Conservation (phyloP, 352 stramenopile genomes). For the Phytophthora cryptogea region DNA sequence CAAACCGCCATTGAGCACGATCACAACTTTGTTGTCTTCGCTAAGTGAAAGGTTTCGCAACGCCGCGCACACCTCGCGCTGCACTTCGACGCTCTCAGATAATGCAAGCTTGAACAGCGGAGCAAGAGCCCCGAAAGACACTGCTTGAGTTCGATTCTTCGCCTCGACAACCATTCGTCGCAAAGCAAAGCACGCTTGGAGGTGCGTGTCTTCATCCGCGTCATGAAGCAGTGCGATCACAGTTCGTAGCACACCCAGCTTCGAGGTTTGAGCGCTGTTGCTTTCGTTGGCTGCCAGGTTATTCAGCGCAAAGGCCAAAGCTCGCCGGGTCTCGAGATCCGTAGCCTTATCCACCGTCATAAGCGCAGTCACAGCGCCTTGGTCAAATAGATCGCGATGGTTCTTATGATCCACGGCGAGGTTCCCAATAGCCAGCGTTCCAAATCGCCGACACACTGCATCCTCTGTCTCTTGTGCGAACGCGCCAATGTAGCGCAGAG, state of each 20-base stretch:
- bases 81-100: slow-evolving; percentile 90
- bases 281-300: slow-evolving; percentile 92
- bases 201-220: slow-evolving; percentile 91
- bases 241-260: slow-evolving; percentile 84
- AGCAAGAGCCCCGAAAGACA: slow-evolving; percentile 91
- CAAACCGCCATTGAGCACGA: slow-evolving; percentile 87
- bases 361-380: slow-evolving; percentile 89
- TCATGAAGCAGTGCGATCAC: slow-evolving; percentile 89
- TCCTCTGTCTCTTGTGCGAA: slow-evolving; percentile 88
- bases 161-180: slow-evolving; percentile 91
- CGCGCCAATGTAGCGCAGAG: slow-evolving; percentile 86
- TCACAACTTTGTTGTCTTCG: slow-evolving; percentile 93
- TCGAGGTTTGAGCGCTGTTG: slow-evolving; percentile 88
- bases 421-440: slow-evolving; percentile 92
- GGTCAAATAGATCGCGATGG: slow-evolving; percentile 93
- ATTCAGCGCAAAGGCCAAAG: slow-evolving; percentile 94
- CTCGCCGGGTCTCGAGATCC: slow-evolving; percentile 92
- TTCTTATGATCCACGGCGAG: slow-evolving; percentile 87
- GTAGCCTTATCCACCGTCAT: slow-evolving; percentile 84
- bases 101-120: slow-evolving; percentile 87
- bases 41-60: slow-evolving; percentile 92
- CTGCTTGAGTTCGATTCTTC: slow-evolving; percentile 91
- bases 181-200: slow-evolving; percentile 93
- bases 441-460: slow-evolving; percentile 87
- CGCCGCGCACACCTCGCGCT: slow-evolving; percentile 92